Evolutionary conservation across 179 eudicot species (phyloP).

Genomic region (Spinacia oleracea): DNA sequence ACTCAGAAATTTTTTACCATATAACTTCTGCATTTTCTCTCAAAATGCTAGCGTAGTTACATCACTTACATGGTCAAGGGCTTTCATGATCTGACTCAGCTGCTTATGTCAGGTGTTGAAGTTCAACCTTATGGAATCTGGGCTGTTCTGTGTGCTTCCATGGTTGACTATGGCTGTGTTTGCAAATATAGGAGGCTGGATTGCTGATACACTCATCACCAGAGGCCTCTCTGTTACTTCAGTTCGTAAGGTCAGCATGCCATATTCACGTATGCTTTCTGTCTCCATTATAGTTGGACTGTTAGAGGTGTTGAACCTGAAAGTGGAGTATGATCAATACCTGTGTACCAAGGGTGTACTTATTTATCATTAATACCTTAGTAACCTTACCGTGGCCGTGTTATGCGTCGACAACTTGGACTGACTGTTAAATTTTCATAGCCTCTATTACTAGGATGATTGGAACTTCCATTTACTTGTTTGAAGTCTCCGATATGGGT

Average conservation of each 20-base stretch:
- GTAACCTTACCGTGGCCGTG: background rate
- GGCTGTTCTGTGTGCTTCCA: constrained; percentile 83
- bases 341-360: background rate
- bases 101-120: constrained; percentile 63
- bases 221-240: constrained; percentile 77
- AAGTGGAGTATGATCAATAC: background rate
- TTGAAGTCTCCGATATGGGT: background rate
- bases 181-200: constrained; percentile 97
- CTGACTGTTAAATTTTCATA: background rate
- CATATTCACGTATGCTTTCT: background rate
- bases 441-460: background rate
- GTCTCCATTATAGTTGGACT: background rate
- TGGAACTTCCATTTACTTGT: background rate
- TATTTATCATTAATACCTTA: background rate
- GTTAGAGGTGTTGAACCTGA: background rate
- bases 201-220: constrained; percentile 88
- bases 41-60: background rate
- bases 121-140: constrained; percentile 92
- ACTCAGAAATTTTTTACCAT: background rate
- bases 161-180: constrained; percentile 97
- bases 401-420: background rate
- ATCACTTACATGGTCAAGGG: constrained; percentile 3
- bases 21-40: background rate
- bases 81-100: constrained; percentile 26
- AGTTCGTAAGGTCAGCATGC: constrained; percentile 70